Base-by-base conservation (phyloP, 352 stramenopile species). In the Pythium phragmitis region DNA sequence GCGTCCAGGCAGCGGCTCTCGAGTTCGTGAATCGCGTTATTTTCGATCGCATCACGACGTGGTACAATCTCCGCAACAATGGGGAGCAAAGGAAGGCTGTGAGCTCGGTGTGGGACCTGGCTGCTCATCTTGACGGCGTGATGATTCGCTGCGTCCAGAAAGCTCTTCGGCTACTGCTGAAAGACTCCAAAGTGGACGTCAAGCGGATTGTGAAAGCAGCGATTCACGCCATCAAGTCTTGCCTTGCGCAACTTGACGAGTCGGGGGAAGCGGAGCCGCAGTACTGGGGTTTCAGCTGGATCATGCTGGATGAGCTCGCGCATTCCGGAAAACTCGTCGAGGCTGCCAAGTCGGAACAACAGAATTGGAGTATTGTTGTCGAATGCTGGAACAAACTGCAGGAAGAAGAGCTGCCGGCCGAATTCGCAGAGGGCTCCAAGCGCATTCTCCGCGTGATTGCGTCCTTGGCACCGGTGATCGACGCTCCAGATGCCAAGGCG, bases 261-360 rank as follows among this genome's bases (percentile, higher is more conserved):
- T 73, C 73, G 57, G 73, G 62, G 0, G 73, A 84, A 45, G 65
- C 77, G 7, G 74, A 83, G 9, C 36, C 72, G 23, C 45, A 65
- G 28, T 93, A 86, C 57, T 95, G 86, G 84, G 73, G 78, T 2
- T 92, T 94, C 63, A 92, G 87, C 39, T 96, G 87, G 87, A 78
- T 93, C 48, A 62, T 94, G 1, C 59, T 96, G 34, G 87, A 96
- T 54, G 87, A 96, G 42, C 63, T 96, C 2, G 81, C 86, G 3
- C 76, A 82, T 48, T 80, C 77, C 0, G 77, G 76, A 9, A 78
- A 83, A 43, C 65, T 93, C 2, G 69, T 89, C 28, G 75, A 90
- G 26, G 74, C 78, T 13, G 70, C 74, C 1, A 74, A 74, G n/a
- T 74, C 70, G 1, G 81, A 90, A 30, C 66, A 91, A 39, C 64